Conservation (phyloP, 2,329 filamentous ascomycete species). For the Hymenoscyphus repandus region DNA sequence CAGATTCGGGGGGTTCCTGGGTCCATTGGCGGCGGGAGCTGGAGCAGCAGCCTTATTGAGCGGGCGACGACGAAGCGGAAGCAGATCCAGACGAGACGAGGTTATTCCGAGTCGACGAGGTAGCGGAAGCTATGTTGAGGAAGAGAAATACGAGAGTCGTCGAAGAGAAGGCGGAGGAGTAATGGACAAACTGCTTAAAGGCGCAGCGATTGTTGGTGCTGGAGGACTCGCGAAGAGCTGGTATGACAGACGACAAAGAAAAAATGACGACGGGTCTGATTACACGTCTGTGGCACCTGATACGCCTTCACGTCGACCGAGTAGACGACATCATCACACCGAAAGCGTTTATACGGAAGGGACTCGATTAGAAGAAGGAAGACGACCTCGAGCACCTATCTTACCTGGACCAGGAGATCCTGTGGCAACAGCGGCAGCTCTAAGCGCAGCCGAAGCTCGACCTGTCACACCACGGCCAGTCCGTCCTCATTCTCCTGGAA, state of each 20-base stretch:
- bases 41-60: constrained; percentile 50
- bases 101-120: constrained; percentile 26
- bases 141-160: constrained; percentile 53
- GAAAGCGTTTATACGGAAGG: constrained; percentile 44
- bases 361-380: constrained; percentile 25
- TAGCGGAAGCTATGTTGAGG: constrained; percentile 48
- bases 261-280: constrained; percentile 48
- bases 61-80: constrained; percentile 34
- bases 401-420: constrained; percentile 43
- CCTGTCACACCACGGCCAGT: constrained; percentile 33
- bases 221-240: constrained; percentile 56
- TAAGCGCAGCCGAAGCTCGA: constrained; percentile 41
- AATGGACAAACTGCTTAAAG: constrained; percentile 53
- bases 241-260: constrained; percentile 46
- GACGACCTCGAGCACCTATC: constrained; percentile 35
- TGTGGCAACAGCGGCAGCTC: constrained; percentile 39
- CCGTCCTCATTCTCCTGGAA: constrained; percentile 43
- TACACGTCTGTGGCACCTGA: constrained; percentile 60
- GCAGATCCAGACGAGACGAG: constrained; percentile 14
- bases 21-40: constrained; percentile 51
- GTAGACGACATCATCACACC: constrained; percentile 27
- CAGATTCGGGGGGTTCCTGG: constrained; percentile 43
- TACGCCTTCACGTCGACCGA: constrained; percentile 47
- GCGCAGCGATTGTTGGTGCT: constrained; percentile 58
- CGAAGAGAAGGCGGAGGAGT: constrained; percentile 46